Percentiles rank a stretch among this genome's conserved stretches.
Conservation (phyloP, 2,329 filamentous ascomycete species). For the Exophiala aquamarina region DNA sequence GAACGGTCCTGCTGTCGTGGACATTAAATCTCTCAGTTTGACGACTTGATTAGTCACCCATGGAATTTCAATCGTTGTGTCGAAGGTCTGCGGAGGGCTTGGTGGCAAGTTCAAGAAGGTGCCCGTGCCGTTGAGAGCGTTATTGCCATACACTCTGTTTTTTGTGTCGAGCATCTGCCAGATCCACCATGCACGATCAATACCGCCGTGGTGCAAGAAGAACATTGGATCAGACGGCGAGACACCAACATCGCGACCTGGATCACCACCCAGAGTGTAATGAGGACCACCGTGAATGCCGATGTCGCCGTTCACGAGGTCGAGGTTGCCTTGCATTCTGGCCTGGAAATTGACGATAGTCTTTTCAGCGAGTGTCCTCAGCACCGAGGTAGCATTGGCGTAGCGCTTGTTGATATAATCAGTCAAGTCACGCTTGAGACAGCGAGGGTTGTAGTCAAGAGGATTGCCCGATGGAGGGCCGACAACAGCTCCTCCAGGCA, state of each 20-base stretch:
- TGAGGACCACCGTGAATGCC: constrained; percentile 50
- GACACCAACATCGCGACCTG: constrained; percentile 41
- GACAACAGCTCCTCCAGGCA: constrained; percentile 2
- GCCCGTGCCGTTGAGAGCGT: constrained; percentile 43
- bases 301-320: constrained; percentile 27
- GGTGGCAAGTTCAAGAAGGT: constrained; percentile 47
- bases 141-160: constrained; percentile 30
- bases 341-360: constrained; percentile 38
- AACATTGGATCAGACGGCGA: constrained; percentile 50
- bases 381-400: constrained; percentile 24
- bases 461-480: constrained; percentile 9
- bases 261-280: constrained; percentile 37
- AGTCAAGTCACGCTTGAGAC: constrained; percentile 22
- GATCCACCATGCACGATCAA: constrained; percentile 51
- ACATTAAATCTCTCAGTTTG: constrained; percentile 41
- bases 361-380: constrained; percentile 16
- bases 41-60: constrained; percentile 35
- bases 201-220: constrained; percentile 49
- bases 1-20: constrained; percentile 46
- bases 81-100: constrained; percentile 46
- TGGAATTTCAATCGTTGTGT: constrained; percentile 43
- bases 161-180: constrained; percentile 48
- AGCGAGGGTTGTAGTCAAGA: constrained; percentile 34
- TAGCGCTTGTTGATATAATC: constrained; percentile 21
- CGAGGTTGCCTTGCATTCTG: constrained; percentile 39